Conservation (phyloP, 2,329 filamentous ascomycete genomes). For the Ophiostoma ips region DNA sequence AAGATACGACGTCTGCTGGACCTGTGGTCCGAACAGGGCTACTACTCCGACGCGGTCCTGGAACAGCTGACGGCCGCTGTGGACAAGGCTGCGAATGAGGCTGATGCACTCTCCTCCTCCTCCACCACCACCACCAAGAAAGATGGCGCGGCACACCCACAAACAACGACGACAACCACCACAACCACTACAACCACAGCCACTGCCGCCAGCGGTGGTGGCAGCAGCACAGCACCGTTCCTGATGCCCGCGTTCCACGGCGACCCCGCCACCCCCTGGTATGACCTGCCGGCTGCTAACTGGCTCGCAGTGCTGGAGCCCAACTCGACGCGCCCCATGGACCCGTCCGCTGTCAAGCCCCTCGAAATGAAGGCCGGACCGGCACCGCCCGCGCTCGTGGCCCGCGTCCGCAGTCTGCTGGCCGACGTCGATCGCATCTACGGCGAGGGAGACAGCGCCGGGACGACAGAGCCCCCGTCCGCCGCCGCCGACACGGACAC, state of each 20-base stretch:
- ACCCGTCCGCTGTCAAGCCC: constrained; percentile 54
- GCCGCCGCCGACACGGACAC: too few relatives aligned
- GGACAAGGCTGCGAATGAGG: constrained; percentile 18
- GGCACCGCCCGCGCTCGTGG: constrained; percentile 49
- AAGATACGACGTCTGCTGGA: constrained; percentile 52
- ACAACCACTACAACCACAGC: too few relatives aligned
- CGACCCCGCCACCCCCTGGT: constrained; percentile 58
- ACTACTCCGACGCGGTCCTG: constrained; percentile 40
- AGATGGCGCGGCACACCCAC: constrained; percentile 17
- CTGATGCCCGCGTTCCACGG: constrained; percentile 66
- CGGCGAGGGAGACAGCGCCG: constrained; percentile 22
- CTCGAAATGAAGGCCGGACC: constrained; percentile 56
- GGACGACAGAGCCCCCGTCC: too few relatives aligned
- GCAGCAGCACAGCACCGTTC: constrained; percentile 38
- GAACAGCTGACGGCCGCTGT: constrained; percentile 46
- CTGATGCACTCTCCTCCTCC: too few relatives aligned
- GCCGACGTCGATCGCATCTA: constrained; percentile 58
- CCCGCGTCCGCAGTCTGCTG: constrained; percentile 57
- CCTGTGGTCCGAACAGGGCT: constrained; percentile 55
- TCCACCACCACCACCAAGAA: not conserved
- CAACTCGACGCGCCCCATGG: constrained; percentile 62
- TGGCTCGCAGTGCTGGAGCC: constrained; percentile 67
- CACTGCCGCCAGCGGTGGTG: too few relatives aligned
- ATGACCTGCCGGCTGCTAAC: constrained; percentile 70
- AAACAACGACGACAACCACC: not conserved